Conservation (phyloP, 768 basidiomycete genomes). For the Pulveroboletus sp. region DNA sequence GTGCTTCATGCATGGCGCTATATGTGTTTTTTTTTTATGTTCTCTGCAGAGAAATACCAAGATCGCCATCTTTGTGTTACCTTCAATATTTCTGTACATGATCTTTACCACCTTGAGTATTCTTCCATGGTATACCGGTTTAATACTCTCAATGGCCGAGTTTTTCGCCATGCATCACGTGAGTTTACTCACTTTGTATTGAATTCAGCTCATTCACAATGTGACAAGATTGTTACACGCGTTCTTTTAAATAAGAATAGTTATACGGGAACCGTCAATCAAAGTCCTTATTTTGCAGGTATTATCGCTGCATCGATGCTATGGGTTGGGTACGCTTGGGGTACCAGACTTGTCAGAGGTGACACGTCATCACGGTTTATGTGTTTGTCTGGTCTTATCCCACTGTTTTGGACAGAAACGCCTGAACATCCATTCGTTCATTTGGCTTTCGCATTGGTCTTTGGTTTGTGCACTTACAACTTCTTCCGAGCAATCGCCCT, state of each 20-base stretch:
- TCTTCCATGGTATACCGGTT: slow-evolving; percentile 86
- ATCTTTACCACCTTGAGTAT: slow-evolving; percentile 81
- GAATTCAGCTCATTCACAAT: slow-evolving; percentile 8
- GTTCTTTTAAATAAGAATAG: slow-evolving; percentile 78
- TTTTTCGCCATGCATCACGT: slow-evolving; percentile 95
- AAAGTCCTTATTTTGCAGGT: slow-evolving; percentile 89
- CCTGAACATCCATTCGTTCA: slow-evolving; percentile 73
- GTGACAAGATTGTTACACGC: slow-evolving; percentile 69
- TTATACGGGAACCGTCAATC: slow-evolving; percentile 77
- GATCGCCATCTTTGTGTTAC: slow-evolving; percentile 71
- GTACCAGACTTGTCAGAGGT: slow-evolving; percentile 72
- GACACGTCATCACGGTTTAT: slow-evolving; percentile 20
- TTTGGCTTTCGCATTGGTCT: slow-evolving; percentile 65
- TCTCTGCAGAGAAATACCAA: slow-evolving; percentile 67
- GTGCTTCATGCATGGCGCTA: slow-evolving; percentile 12
- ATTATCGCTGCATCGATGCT: slow-evolving; percentile 83
- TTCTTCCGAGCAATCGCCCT: slow-evolving; percentile 87
- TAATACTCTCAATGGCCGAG: slow-evolving; percentile 77
- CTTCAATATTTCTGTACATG: slow-evolving; percentile 72
- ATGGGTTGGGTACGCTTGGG: slow-evolving; percentile 85
- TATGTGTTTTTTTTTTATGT: slow-evolving; percentile 2
- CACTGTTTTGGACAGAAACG: slow-evolving; percentile 47
- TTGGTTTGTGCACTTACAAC: slow-evolving; percentile 76
- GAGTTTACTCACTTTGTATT: slow-evolving; percentile 27
- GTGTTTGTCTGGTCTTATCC: background rate